These are phyloP conservation scores for Talaromyces sp. DNA, from an alignment of 2,329 filamentous ascomycete species.

Conservation along the genomic window DNA sequence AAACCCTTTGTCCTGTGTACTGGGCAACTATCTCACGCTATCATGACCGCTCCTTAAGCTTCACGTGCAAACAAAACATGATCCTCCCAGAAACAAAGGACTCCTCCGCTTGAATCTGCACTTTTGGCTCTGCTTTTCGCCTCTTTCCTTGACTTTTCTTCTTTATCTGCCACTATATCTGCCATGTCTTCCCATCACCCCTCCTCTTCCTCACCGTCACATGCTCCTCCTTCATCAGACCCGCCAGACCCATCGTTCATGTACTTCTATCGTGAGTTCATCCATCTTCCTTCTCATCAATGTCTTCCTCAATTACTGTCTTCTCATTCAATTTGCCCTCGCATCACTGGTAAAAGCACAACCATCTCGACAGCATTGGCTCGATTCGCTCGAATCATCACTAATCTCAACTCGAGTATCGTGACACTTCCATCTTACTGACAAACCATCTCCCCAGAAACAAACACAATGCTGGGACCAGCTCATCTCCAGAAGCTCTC, in stretches of 20 bases:
- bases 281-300: not conserved
- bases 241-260: not conserved
- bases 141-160: not conserved
- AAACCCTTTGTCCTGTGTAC: not conserved
- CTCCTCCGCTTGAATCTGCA: not conserved
- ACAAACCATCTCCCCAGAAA: not conserved
- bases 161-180: not conserved
- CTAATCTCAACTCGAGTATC: not conserved
- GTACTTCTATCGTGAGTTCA: not conserved
- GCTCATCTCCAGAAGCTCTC: constrained; percentile 11
- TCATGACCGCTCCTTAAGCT: not conserved
- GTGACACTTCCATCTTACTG: not conserved
- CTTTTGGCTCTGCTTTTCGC: not conserved
- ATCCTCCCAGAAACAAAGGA: not conserved
- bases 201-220: not conserved
- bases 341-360: not conserved
- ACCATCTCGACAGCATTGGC: not conserved
- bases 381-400: not conserved
- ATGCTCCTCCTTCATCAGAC: not conserved
- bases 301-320: not conserved
- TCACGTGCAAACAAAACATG: not conserved
- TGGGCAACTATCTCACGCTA: not conserved
- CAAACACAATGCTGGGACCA: constrained; percentile 4
- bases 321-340: not conserved
- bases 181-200: not conserved